Percentiles rank a stretch among this genome's conserved stretches.
Evolutionary conservation across 2,329 filamentous ascomycete genomes (phyloP).

Genomic region (Cladophialophora bantiana): DNA sequence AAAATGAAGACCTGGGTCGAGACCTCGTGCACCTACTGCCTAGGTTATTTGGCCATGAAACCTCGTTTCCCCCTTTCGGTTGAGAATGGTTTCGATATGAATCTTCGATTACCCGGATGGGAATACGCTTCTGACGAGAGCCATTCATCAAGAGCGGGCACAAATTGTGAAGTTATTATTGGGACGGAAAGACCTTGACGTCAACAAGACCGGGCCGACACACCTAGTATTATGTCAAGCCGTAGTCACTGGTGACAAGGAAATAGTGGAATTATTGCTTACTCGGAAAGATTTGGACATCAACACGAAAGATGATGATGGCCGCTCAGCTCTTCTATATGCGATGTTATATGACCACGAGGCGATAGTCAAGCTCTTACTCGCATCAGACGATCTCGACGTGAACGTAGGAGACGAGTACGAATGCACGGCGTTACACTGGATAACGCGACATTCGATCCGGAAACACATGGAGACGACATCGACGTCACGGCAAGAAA

Average conservation of each 20-base stretch:
- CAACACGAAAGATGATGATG: neutral
- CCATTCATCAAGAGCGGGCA: neutral
- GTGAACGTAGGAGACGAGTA: too few species aligned
- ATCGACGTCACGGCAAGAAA: too few species aligned
- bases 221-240: neutral
- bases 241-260: neutral
- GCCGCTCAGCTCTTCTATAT: neutral
- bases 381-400: neutral
- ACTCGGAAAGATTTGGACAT: neutral
- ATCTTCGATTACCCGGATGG: neutral
- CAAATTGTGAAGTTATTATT: neutral
- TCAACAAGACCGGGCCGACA: neutral
- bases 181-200: neutral
- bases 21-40: too few species aligned
- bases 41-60: neutral
- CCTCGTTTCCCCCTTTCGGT: neutral
- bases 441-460: too few species aligned
- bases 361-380: constrained; percentile 10
- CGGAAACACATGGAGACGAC: too few species aligned
- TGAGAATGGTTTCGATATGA: neutral
- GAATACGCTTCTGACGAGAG: neutral
- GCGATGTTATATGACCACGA: constrained; percentile 13
- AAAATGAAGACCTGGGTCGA: too few species aligned
- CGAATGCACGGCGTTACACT: too few species aligned
- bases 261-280: neutral